phyloP scores from a whole-genome alignment of 78 protist genomes.

The Dictyostelium capitatum region DNA sequence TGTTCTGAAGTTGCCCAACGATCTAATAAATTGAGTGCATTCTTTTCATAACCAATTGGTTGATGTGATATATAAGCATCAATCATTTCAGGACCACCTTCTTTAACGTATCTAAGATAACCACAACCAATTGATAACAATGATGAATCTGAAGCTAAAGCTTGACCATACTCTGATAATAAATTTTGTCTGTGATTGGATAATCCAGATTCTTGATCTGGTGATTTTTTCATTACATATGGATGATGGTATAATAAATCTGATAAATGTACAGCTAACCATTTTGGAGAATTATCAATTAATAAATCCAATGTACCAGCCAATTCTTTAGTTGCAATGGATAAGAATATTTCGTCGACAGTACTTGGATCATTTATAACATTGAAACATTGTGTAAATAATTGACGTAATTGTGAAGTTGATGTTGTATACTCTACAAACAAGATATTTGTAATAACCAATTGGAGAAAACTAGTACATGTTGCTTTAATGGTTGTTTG shows the following conservation, averaged over 20 bases:
- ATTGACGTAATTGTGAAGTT: constrained; percentile 23
- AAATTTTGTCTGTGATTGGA: constrained; percentile 10
- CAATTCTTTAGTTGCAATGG: constrained; percentile 56
- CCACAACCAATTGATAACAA: constrained; percentile 30
- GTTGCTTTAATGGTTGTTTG: neutral
- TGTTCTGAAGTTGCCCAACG: neutral
- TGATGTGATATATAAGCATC: constrained; percentile 47
- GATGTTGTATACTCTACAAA: constrained; percentile 40
- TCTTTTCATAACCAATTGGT: constrained; percentile 37
- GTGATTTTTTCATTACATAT: constrained; percentile 32
- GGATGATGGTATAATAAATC: constrained; percentile 78
- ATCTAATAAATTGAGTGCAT: constrained; percentile 18
- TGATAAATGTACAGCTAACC: constrained; percentile 51
- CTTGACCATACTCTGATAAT: constrained; percentile 34
- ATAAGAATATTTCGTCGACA: constrained; percentile 41
- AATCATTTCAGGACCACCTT: constrained; percentile 1
- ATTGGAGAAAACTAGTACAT: constrained; percentile 27
- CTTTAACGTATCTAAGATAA: constrained; percentile 31
- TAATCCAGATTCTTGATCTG: constrained; percentile 7
- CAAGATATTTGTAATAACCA: constrained; percentile 43
- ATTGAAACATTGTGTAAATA: constrained; percentile 35
- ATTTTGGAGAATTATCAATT: constrained; percentile 32
- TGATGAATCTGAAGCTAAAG: constrained; percentile 8
- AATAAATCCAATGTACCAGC: constrained; percentile 1
- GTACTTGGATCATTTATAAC: neutral